phyloP scores from a whole-genome alignment of 169 alveolate genomes.

The Eimeria falciformis region DNA sequence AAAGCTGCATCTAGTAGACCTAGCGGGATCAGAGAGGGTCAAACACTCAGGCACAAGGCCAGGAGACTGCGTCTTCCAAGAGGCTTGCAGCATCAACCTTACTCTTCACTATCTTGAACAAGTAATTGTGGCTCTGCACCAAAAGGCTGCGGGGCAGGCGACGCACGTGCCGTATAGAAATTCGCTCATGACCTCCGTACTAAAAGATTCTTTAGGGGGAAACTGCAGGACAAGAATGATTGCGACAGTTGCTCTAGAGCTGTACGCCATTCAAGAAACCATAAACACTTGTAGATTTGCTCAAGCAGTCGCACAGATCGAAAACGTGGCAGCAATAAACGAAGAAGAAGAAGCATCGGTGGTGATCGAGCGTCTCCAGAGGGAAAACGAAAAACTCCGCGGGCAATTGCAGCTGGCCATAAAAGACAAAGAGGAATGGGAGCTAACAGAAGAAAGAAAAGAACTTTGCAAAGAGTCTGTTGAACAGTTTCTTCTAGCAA shows the following conservation, averaged over 20 bases:
- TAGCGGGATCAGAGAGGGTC: slow-evolving; percentile 96
- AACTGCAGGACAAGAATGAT: slow-evolving; percentile 95
- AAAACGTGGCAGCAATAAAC: slow-evolving; percentile 90
- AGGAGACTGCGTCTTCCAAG: slow-evolving; percentile 90
- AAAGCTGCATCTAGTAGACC: slow-evolving; percentile 95
- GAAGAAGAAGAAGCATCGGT: slow-evolving; percentile 92
- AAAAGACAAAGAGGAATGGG: slow-evolving; percentile 86
- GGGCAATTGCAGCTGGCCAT: slow-evolving; percentile 90
- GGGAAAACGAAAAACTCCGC: slow-evolving; percentile 90
- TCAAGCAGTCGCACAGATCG: slow-evolving; percentile 82
- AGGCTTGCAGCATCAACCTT: slow-evolving; percentile 92
- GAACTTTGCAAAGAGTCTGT: slow-evolving; percentile 88
- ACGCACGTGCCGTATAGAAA: slow-evolving; percentile 94
- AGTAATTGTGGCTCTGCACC: slow-evolving; percentile 79
- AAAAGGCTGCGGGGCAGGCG: slow-evolving; percentile 37
- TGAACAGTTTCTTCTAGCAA: slow-evolving; percentile 83
- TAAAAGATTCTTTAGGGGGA: slow-evolving; percentile 96
- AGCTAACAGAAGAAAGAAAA: slow-evolving; percentile 86
- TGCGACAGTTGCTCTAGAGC: slow-evolving; percentile 90
- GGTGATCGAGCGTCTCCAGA: slow-evolving; percentile 89
- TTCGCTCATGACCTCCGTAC: slow-evolving; percentile 94
- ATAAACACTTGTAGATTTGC: slow-evolving; percentile 89
- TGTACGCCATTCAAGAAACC: slow-evolving; percentile 88
- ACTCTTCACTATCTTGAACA: slow-evolving; percentile 92
- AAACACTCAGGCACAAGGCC: slow-evolving; percentile 87